phyloP scores from a whole-genome alignment of 2,329 filamentous ascomycete species.

The Tolypocladium inflatum region DNA sequence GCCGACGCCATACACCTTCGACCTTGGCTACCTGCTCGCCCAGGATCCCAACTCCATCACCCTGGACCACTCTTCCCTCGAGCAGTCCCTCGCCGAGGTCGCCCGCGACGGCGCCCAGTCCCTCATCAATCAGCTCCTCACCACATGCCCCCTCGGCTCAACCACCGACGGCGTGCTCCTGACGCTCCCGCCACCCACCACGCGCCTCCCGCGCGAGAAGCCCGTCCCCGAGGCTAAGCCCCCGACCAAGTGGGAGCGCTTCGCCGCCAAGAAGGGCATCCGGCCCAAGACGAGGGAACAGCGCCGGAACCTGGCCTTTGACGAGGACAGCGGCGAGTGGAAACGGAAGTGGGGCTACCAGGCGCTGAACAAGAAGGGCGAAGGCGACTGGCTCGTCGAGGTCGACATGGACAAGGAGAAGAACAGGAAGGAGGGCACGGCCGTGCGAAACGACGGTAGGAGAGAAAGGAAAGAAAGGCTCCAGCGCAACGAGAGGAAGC shows the following conservation, averaged over 20 bases:
- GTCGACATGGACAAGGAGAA: slow-evolving; percentile 69
- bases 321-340: slow-evolving; percentile 80
- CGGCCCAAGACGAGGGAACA: slow-evolving; percentile 75
- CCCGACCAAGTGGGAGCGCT: slow-evolving; percentile 90
- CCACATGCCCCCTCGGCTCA: slow-evolving; percentile 70
- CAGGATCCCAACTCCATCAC: slow-evolving; percentile 78
- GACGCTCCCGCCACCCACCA: slow-evolving; percentile 60
- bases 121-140: slow-evolving; percentile 89
- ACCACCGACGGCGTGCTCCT: slow-evolving; percentile 66
- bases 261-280: slow-evolving; percentile 96
- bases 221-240: slow-evolving; percentile 73
- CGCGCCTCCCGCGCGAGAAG: slow-evolving; percentile 80
- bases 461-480: slow-evolving; percentile 59
- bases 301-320: slow-evolving; percentile 66
- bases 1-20: slow-evolving; percentile 84
- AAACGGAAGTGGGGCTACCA: slow-evolving; percentile 93
- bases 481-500: slow-evolving; percentile 60
- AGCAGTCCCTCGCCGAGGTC: slow-evolving; percentile 59
- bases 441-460: slow-evolving; percentile 51
- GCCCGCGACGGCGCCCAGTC: slow-evolving; percentile 87
- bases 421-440: slow-evolving; percentile 51
- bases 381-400: slow-evolving; percentile 86
- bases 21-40: slow-evolving; percentile 78
- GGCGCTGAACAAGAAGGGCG: slow-evolving; percentile 75
- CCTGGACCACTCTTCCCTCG: slow-evolving; percentile 42